A percentile compares a stretch with the other conserved stretches of the same genome.
Conservation (phyloP, 1,284 basidiomycete species). For the Laetiporus sulphureus region DNA sequence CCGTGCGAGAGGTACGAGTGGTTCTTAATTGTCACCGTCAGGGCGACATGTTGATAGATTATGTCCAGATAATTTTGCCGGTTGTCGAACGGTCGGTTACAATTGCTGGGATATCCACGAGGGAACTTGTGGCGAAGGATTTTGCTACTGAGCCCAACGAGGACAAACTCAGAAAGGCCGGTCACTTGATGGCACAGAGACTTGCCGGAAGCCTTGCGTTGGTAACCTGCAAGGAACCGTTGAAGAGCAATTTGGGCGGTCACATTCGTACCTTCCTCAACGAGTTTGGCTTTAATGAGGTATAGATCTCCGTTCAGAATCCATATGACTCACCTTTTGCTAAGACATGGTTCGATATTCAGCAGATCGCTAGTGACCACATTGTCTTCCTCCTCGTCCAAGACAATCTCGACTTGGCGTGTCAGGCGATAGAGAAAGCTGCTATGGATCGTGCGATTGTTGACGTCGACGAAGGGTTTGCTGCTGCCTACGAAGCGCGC, state of each 20-base stretch:
- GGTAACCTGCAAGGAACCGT: conserved; percentile 97
- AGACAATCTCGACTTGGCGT: conserved; percentile 94
- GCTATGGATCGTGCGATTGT: conserved; percentile 95
- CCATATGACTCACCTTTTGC: neutral
- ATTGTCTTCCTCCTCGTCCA: conserved; percentile 79
- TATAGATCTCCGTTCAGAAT: conserved; percentile 23
- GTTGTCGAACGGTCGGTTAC: conserved; percentile 99
- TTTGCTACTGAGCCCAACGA: conserved; percentile 94
- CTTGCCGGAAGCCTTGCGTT: conserved; percentile 94
- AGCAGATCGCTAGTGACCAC: conserved; percentile 61
- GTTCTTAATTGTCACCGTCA: no score
- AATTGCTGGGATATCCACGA: conserved; percentile 96
- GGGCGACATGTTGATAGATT: no score
- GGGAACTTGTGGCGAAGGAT: conserved; percentile 94
- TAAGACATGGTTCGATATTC: neutral
- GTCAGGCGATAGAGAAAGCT: conserved; percentile 92
- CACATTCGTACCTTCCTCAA: conserved; percentile 78
- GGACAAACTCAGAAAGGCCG: conserved; percentile 85
- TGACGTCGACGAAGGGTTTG: conserved; percentile 93
- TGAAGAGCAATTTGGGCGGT: conserved; percentile 88
- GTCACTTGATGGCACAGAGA: conserved; percentile 95
- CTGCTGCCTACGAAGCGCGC: conserved; percentile 76
- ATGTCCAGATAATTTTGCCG: conserved; percentile 88
- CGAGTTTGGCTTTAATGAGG: conserved; percentile 87
- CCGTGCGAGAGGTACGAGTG: conserved; percentile 80